Evolutionary conservation across 108 stramenopile genomes (phyloP).

Genomic region (Cyclotella choctawhatcheeana): DNA sequence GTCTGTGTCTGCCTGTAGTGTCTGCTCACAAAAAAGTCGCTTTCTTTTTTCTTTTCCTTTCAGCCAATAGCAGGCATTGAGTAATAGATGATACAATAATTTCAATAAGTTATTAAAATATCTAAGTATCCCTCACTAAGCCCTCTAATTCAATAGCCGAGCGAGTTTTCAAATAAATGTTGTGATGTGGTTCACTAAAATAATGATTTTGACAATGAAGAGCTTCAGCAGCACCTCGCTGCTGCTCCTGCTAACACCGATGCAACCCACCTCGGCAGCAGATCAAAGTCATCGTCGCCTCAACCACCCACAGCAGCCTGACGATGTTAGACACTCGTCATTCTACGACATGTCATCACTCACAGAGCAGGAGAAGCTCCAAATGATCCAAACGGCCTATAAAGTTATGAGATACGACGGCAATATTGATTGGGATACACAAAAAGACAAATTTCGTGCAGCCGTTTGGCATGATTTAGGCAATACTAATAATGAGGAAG

Average conservation of each 20-base stretch:
- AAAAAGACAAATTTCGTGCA: constrained; percentile 18
- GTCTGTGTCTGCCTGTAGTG: no score
- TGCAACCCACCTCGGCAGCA: not conserved
- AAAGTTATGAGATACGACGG: constrained; percentile 15
- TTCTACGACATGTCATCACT: constrained; percentile 21
- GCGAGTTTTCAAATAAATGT: not conserved
- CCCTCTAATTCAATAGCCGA: not conserved
- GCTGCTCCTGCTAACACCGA: not conserved
- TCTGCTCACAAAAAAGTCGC: no score
- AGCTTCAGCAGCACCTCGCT: not conserved
- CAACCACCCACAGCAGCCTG: not conserved
- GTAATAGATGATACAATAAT: no score
- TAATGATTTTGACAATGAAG: not conserved
- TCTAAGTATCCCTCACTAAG: no score
- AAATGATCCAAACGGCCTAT: constrained; percentile 27
- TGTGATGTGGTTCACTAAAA: not conserved
- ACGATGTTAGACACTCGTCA: not conserved
- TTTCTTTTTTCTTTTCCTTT: no score
- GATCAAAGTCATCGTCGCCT: constrained; percentile 1
- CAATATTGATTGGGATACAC: constrained; percentile 35
- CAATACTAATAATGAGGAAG: not conserved
- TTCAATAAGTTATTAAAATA: no score
- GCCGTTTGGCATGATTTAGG: constrained; percentile 12
- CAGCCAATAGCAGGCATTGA: no score
- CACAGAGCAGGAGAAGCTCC: constrained; percentile 13